Base-by-base conservation (phyloP, 176 grass and related monocot genomes). In the Carex littledalei region DNA sequence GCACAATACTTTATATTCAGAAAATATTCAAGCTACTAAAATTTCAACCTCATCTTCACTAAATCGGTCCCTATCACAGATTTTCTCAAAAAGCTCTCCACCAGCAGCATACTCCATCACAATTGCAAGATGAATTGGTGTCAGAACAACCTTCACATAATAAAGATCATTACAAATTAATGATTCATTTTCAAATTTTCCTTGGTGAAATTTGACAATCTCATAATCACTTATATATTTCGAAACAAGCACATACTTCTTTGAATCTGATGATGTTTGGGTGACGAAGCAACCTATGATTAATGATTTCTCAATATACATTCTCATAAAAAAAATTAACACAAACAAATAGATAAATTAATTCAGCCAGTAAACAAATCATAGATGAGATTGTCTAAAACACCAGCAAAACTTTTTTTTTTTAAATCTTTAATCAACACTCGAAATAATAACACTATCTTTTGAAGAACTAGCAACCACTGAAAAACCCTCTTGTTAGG, bases 211-310 rank as follows among this genome's bases (percentile, higher is more conserved):
- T 20, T 65, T 56, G 16, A 67, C 18, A 83, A 34, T 53, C 39
- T 17, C 22, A 76, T 76, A 15, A 29, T 29, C 15, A 67, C 55
- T 80, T 66, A 66, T 66, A 5, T 17, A 45, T 82, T 80, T 79
- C 16, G 32, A 63, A 26, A 63, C 21, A 29, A 65, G 41, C 52
- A 84, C 85, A 12, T 63, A 97, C 94, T 90, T 97, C 94, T 89
- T 91, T 97, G 90, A 97, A 97, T 63, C 94, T 91, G 73, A 97
- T 97, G 85, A 97, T 97, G 90, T 97, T 97, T 41, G 94, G 94
- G 84, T 97, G 92, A 63, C 92, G 92, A 74, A 97, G 92, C 58
- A 92, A 97, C 26, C 90, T 88, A 86, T 97, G 94, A 88, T 97
- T 97, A 49, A 97, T 97, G 85, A 97, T 97, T 86, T 97, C 94